These are phyloP conservation scores for Saksenaea oblongispora DNA, from an alignment of 371 early-diverging fungal species.

Conservation along the genomic window DNA sequence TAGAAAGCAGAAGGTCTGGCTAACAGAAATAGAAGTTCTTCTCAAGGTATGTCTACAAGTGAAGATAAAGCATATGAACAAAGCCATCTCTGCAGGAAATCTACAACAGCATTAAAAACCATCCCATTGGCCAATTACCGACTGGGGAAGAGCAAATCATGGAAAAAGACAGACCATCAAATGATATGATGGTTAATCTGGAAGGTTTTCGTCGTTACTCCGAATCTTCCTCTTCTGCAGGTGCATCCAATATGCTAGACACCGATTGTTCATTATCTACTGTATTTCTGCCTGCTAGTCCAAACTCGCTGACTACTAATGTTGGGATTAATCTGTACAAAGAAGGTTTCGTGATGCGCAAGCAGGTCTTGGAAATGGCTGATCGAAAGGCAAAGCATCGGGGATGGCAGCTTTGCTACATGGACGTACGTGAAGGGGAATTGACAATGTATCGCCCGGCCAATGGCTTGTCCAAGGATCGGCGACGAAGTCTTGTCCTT, in stretches of 20 bases:
- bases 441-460: slow-evolving; percentile 24
- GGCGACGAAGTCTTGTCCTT: background rate
- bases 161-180: background rate
- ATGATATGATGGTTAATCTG: background rate
- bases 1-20: slow-evolving; percentile 22
- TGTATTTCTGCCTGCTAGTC: background rate
- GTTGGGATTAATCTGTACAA: background rate
- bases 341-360: slow-evolving; percentile 34
- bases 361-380: slow-evolving; percentile 30
- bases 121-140: background rate
- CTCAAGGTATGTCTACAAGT: slow-evolving; percentile 22
- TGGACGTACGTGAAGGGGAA: slow-evolving; percentile 23
- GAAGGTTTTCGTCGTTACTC: background rate
- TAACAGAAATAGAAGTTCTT: slow-evolving; percentile 23
- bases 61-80: background rate
- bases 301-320: background rate
- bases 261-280: background rate
- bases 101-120: background rate
- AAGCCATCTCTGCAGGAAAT: background rate
- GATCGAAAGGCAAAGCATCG: slow-evolving; percentile 27
- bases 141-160: background rate
- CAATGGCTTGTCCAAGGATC: slow-evolving; percentile 2
- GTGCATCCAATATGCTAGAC: background rate
- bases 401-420: slow-evolving; percentile 32
- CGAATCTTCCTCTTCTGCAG: background rate